phyloP scores from a whole-genome alignment of 345 rosid species.

The Eucalyptus pumila region DNA sequence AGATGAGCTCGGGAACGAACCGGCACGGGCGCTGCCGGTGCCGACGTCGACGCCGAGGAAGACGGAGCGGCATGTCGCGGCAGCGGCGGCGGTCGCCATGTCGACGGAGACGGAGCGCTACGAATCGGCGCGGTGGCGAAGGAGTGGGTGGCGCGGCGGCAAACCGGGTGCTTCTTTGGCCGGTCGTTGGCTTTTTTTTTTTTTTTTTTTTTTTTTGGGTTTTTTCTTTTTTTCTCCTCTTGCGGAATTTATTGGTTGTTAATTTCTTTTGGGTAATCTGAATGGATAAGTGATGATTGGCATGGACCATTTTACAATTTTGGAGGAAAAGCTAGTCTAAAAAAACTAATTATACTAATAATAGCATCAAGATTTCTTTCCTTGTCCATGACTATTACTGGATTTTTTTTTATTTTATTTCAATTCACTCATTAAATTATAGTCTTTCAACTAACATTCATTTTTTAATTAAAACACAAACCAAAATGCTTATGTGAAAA shows the following conservation, averaged over 20 bases:
- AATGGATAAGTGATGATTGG: not conserved
- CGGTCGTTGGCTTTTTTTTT: not conserved
- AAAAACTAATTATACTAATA: not conserved
- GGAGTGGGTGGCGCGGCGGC: not conserved
- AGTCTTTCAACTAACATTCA: not conserved
- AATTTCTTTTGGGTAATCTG: not conserved
- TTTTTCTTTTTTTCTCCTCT: not conserved
- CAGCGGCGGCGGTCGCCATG: constrained; percentile 30
- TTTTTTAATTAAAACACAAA: not conserved
- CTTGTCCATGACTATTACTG: not conserved
- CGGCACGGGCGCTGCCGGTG: constrained; percentile 97
- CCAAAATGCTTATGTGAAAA: not conserved
- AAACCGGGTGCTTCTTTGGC: not conserved
- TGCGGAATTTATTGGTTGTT: not conserved
- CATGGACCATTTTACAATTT: not conserved
- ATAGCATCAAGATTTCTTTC: not conserved
- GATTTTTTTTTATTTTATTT: not conserved
- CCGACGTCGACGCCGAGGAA: constrained; percentile 96
- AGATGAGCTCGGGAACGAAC: constrained; percentile 9
- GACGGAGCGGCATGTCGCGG: constrained; percentile 25
- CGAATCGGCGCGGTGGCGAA: not conserved
- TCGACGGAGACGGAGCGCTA: constrained; percentile 2
- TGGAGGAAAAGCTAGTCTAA: not conserved
- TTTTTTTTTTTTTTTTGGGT: not conserved
- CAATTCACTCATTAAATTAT: not conserved